phyloP scores from a whole-genome alignment of 495 filamentous ascomycete species.

The Trichoderma reesei region DNA sequence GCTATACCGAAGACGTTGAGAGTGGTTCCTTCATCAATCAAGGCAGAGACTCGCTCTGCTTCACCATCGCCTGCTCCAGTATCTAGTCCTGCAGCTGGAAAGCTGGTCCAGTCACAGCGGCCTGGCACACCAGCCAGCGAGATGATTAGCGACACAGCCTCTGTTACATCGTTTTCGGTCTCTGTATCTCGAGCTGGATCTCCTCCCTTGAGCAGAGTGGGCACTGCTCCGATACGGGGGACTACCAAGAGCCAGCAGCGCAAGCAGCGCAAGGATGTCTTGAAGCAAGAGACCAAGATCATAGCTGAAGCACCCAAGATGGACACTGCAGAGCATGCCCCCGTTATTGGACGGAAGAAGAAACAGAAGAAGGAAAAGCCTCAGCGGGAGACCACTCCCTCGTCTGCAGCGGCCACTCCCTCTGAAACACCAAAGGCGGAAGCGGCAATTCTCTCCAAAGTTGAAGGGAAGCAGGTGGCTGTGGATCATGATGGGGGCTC shows the following conservation, averaged over 20 bases:
- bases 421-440: conserved; percentile 16
- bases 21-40: conserved; percentile 57
- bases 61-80: conserved; percentile 14
- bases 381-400: background rate
- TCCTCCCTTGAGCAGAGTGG: conserved; percentile 62
- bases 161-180: conserved; percentile 63
- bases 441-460: background rate
- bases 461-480: background rate
- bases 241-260: conserved; percentile 86
- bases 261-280: conserved; percentile 69
- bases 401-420: background rate
- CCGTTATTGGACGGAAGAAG: conserved; percentile 80
- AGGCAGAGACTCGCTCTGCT: conserved; percentile 48
- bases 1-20: conserved; percentile 50
- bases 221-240: conserved; percentile 64
- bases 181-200: conserved; percentile 70
- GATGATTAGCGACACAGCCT: conserved; percentile 64
- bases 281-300: conserved; percentile 46
- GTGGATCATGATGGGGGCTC: background rate
- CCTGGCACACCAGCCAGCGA: conserved; percentile 77
- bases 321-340: conserved; percentile 53
- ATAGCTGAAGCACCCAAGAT: conserved; percentile 47
- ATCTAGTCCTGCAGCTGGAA: conserved; percentile 18
- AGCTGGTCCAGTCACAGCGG: conserved; percentile 37
- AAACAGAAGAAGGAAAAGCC: conserved; percentile 71